Base-by-base conservation (phyloP, 2,329 filamentous ascomycete species). In the Scedosporium dehoogii region DNA sequence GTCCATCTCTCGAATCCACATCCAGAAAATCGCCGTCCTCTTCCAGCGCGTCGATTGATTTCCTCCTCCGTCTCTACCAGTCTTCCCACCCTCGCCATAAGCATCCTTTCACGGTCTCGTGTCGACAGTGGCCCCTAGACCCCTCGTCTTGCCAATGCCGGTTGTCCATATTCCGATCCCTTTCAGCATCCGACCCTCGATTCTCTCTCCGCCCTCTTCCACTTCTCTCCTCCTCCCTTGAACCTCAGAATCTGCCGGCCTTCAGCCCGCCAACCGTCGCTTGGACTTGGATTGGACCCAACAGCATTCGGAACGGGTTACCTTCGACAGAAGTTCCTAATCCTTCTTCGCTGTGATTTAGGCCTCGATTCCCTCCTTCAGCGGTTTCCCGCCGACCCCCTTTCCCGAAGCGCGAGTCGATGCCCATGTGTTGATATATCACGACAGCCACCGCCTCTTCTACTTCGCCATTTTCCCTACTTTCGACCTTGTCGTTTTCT, bases 81-180 rank as follows among this genome's bases (percentile, higher is more conserved):
- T 33, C 33, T 25, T 6, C 18, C 46, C n/a, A n/a, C 29, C 33
- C 29, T 44, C 33, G 27, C 14, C 46, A 42, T 25, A 51, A 61
- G 59, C 59, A 61, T 61, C 59, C 48, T 61, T 61, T 61, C 59
- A 4, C 29, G 25, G 27, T 23, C 25, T 61, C 25, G 59, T 29
- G 46, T 61, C 29, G 48, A 61, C 33, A 61, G 46, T 33, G 59
- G 48, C 33, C 29, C 48, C 23, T 51, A 61, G 59, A 51, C 48
- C 12, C 48, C 23, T 46, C 27, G 29, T 60, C 25, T 38, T 38
- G 46, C 59, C 59, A 60, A 60, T 60, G 59, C 48, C 27, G 44
- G 59, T n/a, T 51, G 59, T 60, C 59, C 53, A 21, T 33, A 33
- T 33, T 59, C 38, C 12, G 27, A 29, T 51, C 42, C 55, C 59